phyloP scores from a whole-genome alignment of 257 asterid species.

The Solanum tarijense region DNA sequence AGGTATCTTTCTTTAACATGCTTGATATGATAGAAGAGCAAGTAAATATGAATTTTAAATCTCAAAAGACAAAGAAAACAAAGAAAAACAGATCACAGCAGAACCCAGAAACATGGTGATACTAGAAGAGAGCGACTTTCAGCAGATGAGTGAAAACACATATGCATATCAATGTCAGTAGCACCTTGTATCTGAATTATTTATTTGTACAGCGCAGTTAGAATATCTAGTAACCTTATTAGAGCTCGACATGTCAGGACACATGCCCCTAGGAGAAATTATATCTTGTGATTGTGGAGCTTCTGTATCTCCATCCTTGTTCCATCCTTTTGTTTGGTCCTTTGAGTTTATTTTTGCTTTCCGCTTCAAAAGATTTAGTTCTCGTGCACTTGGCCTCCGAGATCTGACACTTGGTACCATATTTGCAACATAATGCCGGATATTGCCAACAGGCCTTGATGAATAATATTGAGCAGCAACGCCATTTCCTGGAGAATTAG shows the following conservation, averaged over 20 bases:
- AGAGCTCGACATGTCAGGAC: constrained; percentile 51
- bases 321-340: constrained; percentile 83
- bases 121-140: not conserved
- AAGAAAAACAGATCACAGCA: not conserved
- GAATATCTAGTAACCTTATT: constrained; percentile 46
- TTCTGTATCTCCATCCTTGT: constrained; percentile 75
- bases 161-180: not conserved
- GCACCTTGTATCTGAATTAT: not conserved
- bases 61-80: not conserved
- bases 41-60: not conserved
- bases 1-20: not conserved
- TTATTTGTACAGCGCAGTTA: not conserved
- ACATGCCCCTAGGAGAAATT: constrained; percentile 47
- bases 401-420: constrained; percentile 80
- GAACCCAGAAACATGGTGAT: not conserved
- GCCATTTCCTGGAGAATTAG: constrained; percentile 53
- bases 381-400: constrained; percentile 98
- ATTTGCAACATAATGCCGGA: constrained; percentile 68
- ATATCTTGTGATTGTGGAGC: constrained; percentile 57
- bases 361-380: constrained; percentile 85
- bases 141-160: not conserved
- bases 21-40: not conserved
- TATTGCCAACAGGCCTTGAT: constrained; percentile 45
- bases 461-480: constrained; percentile 55
- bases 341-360: constrained; percentile 81